Evolutionary conservation across 2,329 filamentous ascomycete genomes (phyloP).

Genomic region (Hysterium pulicare): DNA sequence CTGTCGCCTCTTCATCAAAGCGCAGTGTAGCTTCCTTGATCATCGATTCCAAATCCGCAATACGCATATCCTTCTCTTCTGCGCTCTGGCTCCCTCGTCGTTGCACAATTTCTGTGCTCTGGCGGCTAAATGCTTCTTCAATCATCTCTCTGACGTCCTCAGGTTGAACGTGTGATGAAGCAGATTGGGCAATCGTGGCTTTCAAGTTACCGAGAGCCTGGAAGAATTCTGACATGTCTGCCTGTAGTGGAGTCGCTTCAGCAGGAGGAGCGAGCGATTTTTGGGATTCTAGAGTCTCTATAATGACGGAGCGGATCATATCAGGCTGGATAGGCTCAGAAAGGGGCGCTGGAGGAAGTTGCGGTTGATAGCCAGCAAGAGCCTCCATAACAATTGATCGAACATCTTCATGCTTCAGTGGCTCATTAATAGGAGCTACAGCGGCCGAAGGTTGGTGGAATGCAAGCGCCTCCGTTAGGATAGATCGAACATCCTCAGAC

Average conservation of each 20-base stretch:
- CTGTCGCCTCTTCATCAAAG: slow-evolving; percentile 40
- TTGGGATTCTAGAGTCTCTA: slow-evolving; percentile 25
- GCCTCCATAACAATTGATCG: slow-evolving; percentile 59
- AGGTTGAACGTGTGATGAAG: slow-evolving; percentile 43
- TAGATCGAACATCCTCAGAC: slow-evolving; percentile 16
- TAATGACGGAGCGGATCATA: slow-evolving; percentile 25
- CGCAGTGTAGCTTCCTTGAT: slow-evolving; percentile 31
- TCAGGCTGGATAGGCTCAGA: slow-evolving; percentile 24
- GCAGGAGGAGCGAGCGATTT: slow-evolving; percentile 4
- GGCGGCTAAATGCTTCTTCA: slow-evolving; percentile 36
- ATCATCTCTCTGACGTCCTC: slow-evolving; percentile 40
- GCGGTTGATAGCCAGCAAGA: slow-evolving; percentile 47
- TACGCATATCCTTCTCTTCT: slow-evolving; percentile 30
- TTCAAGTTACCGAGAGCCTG: slow-evolving; percentile 48
- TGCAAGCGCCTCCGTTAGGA: slow-evolving; percentile 24
- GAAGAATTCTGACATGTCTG: slow-evolving; percentile 43
- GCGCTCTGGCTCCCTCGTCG: slow-evolving; percentile 28
- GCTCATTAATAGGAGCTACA: no score
- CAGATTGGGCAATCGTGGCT: slow-evolving; percentile 45
- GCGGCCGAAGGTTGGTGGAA: slow-evolving; percentile 17
- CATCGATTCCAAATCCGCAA: slow-evolving; percentile 33
- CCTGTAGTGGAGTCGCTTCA: slow-evolving; percentile 4
- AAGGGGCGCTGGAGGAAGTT: slow-evolving; percentile 10
- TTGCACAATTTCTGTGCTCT: slow-evolving; percentile 26
- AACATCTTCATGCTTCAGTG: slow-evolving; percentile 67